Base-by-base conservation (phyloP, 148 eudicot genomes). In the Pharnaceum exiguum region DNA sequence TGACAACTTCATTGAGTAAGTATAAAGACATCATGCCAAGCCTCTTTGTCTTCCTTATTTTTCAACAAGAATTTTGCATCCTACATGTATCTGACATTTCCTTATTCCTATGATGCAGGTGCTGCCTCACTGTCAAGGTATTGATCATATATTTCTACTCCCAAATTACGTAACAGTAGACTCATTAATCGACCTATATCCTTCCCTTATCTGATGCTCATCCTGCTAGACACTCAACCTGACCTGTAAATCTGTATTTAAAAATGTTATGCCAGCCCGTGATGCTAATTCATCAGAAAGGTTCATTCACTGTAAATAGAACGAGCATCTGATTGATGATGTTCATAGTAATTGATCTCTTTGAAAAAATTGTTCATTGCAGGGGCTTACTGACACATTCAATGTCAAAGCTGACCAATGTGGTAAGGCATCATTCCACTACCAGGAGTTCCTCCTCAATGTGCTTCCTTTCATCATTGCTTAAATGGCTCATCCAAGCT, bases 1-100 rank as follows among this genome's bases (percentile, higher is more conserved):
- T 60, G 99, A 93, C 72, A 93, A 89, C 69, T 93, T 93, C 82
- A 89, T 93, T 1, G 99, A 89, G 99, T 83, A 86, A n/a, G 95
- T 67, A n/a, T n/a, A n/a, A n/a, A n/a, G n/a, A n/a, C n/a, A n/a
- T n/a, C n/a, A n/a, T n/a, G n/a, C n/a, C n/a, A n/a, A n/a, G n/a
- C n/a, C n/a, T 30, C 17, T 40, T 10, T 12, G n/a, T 46, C 28
- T 25, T 58, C 16, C 17, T 45, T 23, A 6, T 2, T 45, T 31
- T 17, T 15, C 6, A 1, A 11, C 7, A 44, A 3, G 25, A 23
- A 10, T 33, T 46, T 16, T 6, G 29, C 16, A 49, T 68, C 38
- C 65, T 74, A 60, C n/a, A 69, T 60, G 2, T 19, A 3, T 43
- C 1, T 33, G 7, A 47, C 45, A 52, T 6, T 49, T 7, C 55